Conservation (phyloP, 352 stramenopile genomes). For the Globisporangium ultimum region DNA sequence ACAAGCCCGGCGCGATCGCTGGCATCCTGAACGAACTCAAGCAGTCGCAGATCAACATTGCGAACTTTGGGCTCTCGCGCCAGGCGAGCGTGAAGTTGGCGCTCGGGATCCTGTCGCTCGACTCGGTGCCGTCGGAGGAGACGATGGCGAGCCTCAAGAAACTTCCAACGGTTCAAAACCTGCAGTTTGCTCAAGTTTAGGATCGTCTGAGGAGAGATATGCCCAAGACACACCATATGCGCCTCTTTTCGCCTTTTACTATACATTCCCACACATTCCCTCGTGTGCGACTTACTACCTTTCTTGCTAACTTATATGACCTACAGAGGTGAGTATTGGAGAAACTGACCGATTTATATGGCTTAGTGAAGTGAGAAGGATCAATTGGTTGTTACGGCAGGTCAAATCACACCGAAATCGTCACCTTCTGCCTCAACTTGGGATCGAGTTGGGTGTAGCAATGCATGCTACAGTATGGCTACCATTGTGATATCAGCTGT, state of each 20-base stretch:
- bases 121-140: constrained; percentile 47
- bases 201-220: too few relatives aligned
- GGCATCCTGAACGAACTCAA: constrained; percentile 68
- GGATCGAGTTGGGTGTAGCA: too few relatives aligned
- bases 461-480: too few relatives aligned
- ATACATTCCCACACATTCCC: background rate
- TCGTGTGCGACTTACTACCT: background rate
- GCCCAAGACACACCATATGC: background rate
- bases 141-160: constrained; percentile 61
- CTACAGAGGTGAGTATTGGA: too few relatives aligned
- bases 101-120: constrained; percentile 72
- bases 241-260: too few relatives aligned
- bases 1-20: constrained; percentile 74
- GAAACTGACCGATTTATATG: too few relatives aligned
- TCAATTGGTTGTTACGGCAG: too few relatives aligned
- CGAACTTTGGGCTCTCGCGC: constrained; percentile 78
- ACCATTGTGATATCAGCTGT: too few relatives aligned
- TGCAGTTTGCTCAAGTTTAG: constrained; percentile 70
- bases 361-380: too few relatives aligned
- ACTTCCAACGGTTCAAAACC: constrained; percentile 56
- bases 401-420: too few relatives aligned
- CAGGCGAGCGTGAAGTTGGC: constrained; percentile 54
- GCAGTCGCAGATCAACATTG: constrained; percentile 79
- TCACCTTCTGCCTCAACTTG: too few relatives aligned
- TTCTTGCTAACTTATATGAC: too few relatives aligned